A percentile compares a stretch with the other conserved stretches of the same genome.
These are phyloP conservation scores for Mycosarcoma mackinlayi DNA, from an alignment of 1,284 basidiomycete species.

Conservation along the genomic window DNA sequence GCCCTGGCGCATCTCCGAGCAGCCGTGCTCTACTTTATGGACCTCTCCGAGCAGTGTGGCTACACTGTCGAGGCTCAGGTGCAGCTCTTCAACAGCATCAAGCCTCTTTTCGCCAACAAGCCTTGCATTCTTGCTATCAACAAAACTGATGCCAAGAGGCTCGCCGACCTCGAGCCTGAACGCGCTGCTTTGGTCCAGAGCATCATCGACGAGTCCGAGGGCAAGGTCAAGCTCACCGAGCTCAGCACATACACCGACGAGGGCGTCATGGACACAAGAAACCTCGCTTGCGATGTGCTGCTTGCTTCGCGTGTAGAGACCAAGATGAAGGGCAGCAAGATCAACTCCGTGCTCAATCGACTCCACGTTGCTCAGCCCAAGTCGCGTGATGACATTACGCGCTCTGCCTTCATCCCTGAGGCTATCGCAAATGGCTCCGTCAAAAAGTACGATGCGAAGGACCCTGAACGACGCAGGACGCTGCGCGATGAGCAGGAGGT, in stretches of 20 bases:
- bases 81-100: conserved; percentile 68
- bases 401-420: conserved; percentile 61
- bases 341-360: conserved; percentile 64
- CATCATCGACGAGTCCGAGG: conserved; percentile 59
- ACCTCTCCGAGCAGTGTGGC: conserved; percentile 67
- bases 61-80: conserved; percentile 68
- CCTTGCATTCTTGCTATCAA: conserved; percentile 67
- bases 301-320: conserved; percentile 64
- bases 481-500: conserved; percentile 67
- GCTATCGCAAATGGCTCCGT: conserved; percentile 49
- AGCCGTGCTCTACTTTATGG: conserved; percentile 68
- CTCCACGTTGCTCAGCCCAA: conserved; percentile 65
- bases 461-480: conserved; percentile 60
- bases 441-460: conserved; percentile 63
- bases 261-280: conserved; percentile 65
- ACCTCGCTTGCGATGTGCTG: conserved; percentile 65
- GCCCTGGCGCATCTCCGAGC: conserved; percentile 66
- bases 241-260: conserved; percentile 68
- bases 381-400: conserved; percentile 62
- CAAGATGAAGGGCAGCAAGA: conserved; percentile 66
- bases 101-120: conserved; percentile 68
- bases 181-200: conserved; percentile 58
- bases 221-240: conserved; percentile 62
- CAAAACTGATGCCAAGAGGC: conserved; percentile 63
- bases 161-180: conserved; percentile 60